Evolutionary conservation across 257 asterid genomes (phyloP).

Genomic region (Ocimum tenuiflorum): DNA sequence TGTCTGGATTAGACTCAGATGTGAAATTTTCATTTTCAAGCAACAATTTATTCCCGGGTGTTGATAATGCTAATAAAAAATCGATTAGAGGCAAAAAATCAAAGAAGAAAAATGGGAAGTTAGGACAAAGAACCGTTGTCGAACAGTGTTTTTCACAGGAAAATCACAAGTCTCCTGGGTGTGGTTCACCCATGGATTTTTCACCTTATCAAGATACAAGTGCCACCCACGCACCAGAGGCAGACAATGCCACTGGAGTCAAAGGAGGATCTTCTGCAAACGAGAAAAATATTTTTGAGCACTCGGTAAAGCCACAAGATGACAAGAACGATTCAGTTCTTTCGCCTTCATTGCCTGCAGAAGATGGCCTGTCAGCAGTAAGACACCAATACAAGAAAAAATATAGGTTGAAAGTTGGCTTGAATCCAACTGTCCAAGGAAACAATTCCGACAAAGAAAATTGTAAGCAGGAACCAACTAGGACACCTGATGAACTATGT

Average conservation of each 20-base stretch:
- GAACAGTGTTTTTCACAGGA: conserved; percentile 33
- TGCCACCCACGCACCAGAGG: conserved; percentile 26
- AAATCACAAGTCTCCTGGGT: conserved; percentile 45
- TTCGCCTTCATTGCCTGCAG: conserved; percentile 30
- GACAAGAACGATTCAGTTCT: conserved; percentile 26
- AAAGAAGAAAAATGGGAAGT: conserved; percentile 48
- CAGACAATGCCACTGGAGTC: conserved; percentile 22
- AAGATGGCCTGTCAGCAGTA: conserved; percentile 61
- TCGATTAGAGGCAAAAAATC: conserved; percentile 33
- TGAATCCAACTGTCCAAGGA: conserved; percentile 24
- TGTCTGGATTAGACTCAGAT: conserved; percentile 26
- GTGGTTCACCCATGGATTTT: conserved; percentile 89
- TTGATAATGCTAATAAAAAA: conserved; percentile 31
- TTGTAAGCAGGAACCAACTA: conserved; percentile 30
- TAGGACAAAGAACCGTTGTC: conserved; percentile 33
- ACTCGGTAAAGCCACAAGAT: conserved; percentile 25
- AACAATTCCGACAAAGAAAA: conserved; percentile 30
- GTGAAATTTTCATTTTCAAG: conserved; percentile 33
- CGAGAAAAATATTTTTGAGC: conserved; percentile 20
- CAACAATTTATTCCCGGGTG: conserved; percentile 24
- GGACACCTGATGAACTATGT: conserved; percentile 37
- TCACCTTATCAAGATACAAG: conserved; percentile 56
- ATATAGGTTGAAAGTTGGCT: conserved; percentile 58
- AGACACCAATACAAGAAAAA: conserved; percentile 67
- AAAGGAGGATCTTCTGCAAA: conserved; percentile 23